These are phyloP conservation scores for Verticillium tricorpus DNA, from an alignment of 2,329 filamentous ascomycete species.

Conservation along the genomic window DNA sequence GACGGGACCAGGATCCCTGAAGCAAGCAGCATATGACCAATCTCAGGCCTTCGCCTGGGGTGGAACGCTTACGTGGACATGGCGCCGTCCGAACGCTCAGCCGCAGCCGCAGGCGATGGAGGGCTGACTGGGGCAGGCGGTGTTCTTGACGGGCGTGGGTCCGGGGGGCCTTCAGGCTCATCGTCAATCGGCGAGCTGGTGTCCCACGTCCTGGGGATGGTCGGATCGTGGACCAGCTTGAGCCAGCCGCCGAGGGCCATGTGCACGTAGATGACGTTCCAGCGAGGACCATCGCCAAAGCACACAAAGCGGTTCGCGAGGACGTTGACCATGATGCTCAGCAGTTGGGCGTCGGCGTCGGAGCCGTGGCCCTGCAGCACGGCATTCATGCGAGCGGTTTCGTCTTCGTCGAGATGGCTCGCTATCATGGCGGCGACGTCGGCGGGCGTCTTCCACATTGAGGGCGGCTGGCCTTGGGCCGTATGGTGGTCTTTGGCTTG, in stretches of 20 bases:
- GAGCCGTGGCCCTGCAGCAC: conserved; percentile 4
- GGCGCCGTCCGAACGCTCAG: background rate
- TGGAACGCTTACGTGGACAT: background rate
- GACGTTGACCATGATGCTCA: conserved; percentile 1
- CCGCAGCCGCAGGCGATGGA: background rate
- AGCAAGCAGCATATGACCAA: background rate
- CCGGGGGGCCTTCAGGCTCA: background rate
- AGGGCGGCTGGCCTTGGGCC: background rate
- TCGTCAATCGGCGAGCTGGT: background rate
- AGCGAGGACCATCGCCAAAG: conserved; percentile 9
- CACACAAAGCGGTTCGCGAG: conserved; percentile 7
- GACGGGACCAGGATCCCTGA: background rate
- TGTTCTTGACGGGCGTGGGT: no score
- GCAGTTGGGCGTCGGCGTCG: background rate
- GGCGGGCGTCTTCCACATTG: conserved; percentile 7
- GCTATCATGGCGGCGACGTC: conserved; percentile 2
- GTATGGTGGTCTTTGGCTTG: background rate
- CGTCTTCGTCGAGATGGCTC: background rate
- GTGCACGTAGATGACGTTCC: conserved; percentile 4
- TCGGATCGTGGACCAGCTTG: background rate
- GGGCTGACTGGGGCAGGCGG: background rate
- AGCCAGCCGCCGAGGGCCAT: conserved; percentile 8
- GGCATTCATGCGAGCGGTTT: conserved; percentile 1
- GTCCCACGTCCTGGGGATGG: background rate
- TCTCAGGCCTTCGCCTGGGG: background rate